These are phyloP conservation scores for Glebionis coronaria DNA, from an alignment of 129 eudicot genomes.

Conservation along the genomic window DNA sequence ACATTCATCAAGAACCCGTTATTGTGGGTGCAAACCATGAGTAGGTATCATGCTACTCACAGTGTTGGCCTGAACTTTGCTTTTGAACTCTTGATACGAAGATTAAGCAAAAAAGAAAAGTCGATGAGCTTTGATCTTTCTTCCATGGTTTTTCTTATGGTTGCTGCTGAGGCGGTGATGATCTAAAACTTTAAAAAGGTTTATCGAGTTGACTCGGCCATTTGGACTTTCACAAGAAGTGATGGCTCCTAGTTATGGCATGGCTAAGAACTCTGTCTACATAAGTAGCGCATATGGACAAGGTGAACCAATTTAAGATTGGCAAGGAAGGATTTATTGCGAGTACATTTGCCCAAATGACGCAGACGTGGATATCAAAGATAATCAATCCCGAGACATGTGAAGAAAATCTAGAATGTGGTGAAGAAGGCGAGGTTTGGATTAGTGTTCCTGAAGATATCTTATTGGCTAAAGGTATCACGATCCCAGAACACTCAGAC, in stretches of 20 bases:
- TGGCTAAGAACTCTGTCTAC: constrained; percentile 49
- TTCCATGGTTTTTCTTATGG: constrained; percentile 48
- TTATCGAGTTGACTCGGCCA: constrained; percentile 39
- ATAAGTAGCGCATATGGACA: constrained; percentile 40
- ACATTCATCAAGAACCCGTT: constrained; percentile 45
- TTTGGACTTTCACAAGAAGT: constrained; percentile 48
- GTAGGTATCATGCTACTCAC: constrained; percentile 39
- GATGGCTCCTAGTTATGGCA: constrained; percentile 52
- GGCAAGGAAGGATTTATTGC: constrained; percentile 50
- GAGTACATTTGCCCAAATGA: constrained; percentile 33
- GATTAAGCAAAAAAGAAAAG: constrained; percentile 27
- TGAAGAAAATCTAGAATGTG: constrained; percentile 35
- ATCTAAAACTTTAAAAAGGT: constrained; percentile 33
- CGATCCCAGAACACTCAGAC: constrained; percentile 28
- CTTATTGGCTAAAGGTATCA: constrained; percentile 33
- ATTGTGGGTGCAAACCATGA: constrained; percentile 49
- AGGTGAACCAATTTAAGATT: constrained; percentile 38
- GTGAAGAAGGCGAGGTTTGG: constrained; percentile 52
- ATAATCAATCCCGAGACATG: constrained; percentile 43
- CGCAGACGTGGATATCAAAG: constrained; percentile 36
- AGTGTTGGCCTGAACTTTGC: constrained; percentile 48
- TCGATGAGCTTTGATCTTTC: constrained; percentile 35
- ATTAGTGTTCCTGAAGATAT: constrained; percentile 40
- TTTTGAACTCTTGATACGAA: constrained; percentile 35
- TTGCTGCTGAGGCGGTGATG: constrained; percentile 51